Conservation (phyloP, 2,329 filamentous ascomycete genomes). For the Alternaria ventricosa region DNA sequence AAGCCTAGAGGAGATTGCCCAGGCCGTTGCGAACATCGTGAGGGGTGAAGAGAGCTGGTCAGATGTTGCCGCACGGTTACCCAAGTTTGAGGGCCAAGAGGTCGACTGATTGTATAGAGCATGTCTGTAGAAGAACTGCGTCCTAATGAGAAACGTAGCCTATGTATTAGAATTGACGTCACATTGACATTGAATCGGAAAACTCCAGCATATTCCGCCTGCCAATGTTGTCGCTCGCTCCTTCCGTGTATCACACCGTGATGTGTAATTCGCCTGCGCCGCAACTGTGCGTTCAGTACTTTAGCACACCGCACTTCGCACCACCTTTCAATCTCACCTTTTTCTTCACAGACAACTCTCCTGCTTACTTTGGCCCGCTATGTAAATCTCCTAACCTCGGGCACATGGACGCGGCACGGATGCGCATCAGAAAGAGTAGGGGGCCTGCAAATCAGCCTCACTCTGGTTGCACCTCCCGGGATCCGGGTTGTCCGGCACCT, state of each 20-base stretch:
- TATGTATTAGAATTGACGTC: not conserved
- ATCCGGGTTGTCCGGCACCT: not conserved
- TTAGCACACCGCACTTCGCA: not conserved
- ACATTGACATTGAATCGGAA: not conserved
- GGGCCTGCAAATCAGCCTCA: not conserved
- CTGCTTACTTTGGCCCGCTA: not conserved
- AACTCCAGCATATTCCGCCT: not conserved
- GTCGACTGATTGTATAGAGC: constrained; percentile 30
- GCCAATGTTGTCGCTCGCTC: not conserved
- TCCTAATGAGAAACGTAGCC: not conserved
- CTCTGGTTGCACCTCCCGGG: not conserved
- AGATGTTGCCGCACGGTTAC: constrained; percentile 78
- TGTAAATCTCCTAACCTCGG: not conserved
- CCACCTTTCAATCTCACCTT: not conserved
- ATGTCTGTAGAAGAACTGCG: not conserved
- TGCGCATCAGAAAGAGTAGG: not conserved
- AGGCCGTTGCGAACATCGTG: constrained; percentile 70
- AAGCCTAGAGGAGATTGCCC: constrained; percentile 78
- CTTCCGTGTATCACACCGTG: not conserved
- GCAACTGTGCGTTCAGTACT: not conserved
- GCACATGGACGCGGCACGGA: not conserved
- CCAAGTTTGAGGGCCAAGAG: constrained; percentile 71
- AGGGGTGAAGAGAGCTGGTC: constrained; percentile 70
- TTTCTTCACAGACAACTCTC: not conserved
- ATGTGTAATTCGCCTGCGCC: not conserved